These are phyloP conservation scores for Inga laurina DNA, from an alignment of 306 rosid genomes.

Conservation along the genomic window DNA sequence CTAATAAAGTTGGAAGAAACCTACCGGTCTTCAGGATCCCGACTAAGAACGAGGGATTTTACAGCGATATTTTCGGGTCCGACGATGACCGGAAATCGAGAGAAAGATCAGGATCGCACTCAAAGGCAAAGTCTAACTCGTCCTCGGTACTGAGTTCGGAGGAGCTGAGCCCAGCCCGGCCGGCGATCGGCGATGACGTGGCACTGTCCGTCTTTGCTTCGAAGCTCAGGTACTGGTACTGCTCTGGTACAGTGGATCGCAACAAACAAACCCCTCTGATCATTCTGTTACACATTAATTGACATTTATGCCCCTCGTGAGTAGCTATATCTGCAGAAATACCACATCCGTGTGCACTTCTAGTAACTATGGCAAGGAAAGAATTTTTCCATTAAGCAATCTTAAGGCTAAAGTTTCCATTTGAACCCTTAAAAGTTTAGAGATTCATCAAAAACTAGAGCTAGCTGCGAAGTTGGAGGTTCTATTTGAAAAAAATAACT, in stretches of 20 bases:
- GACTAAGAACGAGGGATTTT: slow-evolving; percentile 53
- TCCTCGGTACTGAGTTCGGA: slow-evolving; percentile 88
- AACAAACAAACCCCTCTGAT: background rate
- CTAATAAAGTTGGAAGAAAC: slow-evolving; percentile 40
- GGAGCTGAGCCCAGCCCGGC: slow-evolving; percentile 74
- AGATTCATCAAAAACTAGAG: background rate
- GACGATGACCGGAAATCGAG: slow-evolving; percentile 78
- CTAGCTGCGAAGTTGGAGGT: background rate
- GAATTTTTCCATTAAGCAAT: background rate
- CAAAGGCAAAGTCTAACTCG: slow-evolving; percentile 68
- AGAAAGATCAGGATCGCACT: slow-evolving; percentile 68
- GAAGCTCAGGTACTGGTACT: slow-evolving; percentile 83
- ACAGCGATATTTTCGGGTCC: slow-evolving; percentile 69
- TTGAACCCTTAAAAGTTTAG: background rate
- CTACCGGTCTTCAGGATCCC: slow-evolving; percentile 78
- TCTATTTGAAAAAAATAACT: background rate
- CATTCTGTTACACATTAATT: slow-evolving; percentile 32
- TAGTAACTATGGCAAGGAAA: background rate
- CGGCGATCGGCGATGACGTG: slow-evolving; percentile 63
- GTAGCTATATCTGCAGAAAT: background rate
- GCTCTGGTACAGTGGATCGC: background rate
- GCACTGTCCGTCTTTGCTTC: slow-evolving; percentile 69
- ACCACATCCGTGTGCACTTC: background rate
- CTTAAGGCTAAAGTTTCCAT: background rate
- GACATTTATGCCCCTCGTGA: slow-evolving; percentile 37